A percentile compares a stretch with the other conserved stretches of the same genome.
phyloP scores from a whole-genome alignment of 208 protist species.

The Crithidia thermophila region DNA sequence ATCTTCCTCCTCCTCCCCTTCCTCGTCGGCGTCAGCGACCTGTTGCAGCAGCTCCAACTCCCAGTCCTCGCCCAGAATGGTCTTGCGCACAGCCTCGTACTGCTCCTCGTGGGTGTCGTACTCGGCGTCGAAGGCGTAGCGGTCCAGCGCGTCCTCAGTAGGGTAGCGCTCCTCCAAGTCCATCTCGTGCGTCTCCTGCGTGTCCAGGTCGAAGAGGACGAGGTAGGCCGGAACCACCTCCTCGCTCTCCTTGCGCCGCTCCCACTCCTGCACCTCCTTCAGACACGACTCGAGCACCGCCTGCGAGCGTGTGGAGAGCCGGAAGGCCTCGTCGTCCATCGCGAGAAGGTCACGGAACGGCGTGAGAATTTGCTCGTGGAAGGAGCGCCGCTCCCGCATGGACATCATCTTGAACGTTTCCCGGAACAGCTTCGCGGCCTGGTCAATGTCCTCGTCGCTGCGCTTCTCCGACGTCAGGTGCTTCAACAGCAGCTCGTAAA shows the following conservation, averaged over 20 bases:
- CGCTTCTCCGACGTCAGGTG: slow-evolving; percentile 85
- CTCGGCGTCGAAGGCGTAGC: slow-evolving; percentile 94
- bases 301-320: slow-evolving; percentile 95
- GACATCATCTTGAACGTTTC: slow-evolving; percentile 80
- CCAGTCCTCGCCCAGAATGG: slow-evolving; percentile 94
- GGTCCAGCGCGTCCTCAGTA: slow-evolving; percentile 87
- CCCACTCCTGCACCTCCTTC: slow-evolving; percentile 84
- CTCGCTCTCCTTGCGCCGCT: slow-evolving; percentile 81
- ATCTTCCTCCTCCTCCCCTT: slow-evolving; percentile 35
- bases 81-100: slow-evolving; percentile 90
- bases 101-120: slow-evolving; percentile 94
- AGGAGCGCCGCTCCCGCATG: slow-evolving; percentile 48
- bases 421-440: slow-evolving; percentile 84
- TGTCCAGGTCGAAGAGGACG: slow-evolving; percentile 93
- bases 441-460: slow-evolving; percentile 94
- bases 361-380: slow-evolving; percentile 73
- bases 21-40: slow-evolving; percentile 59
- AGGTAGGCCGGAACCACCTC: slow-evolving; percentile 81
- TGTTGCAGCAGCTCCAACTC: slow-evolving; percentile 76
- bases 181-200: slow-evolving; percentile 96
- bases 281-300: slow-evolving; percentile 97
- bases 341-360: slow-evolving; percentile 83
- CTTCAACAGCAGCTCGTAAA: slow-evolving; percentile 79
- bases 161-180: slow-evolving; percentile 92
- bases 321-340: slow-evolving; percentile 91